Conservation (phyloP, 2,329 filamentous ascomycete species). For the Fusarium sp. region DNA sequence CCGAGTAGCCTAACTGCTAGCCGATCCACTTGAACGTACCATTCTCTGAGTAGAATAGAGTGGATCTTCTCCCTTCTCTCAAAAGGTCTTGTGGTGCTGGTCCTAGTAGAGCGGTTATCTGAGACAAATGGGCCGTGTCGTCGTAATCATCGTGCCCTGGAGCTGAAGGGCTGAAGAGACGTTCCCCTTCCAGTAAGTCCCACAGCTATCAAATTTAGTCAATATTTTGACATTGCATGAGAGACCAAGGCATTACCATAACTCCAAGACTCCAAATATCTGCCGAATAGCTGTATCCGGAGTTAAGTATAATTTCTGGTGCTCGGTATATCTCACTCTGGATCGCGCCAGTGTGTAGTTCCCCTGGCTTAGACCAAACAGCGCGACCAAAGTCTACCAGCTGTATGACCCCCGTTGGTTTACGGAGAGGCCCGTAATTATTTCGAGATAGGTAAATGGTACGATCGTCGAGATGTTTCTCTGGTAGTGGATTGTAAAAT, state of each 20-base stretch:
- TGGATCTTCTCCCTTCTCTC: neutral
- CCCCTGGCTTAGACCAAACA: neutral
- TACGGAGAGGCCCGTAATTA: conserved; percentile 29
- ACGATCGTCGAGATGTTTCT: conserved; percentile 20
- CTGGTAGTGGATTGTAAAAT: conserved; percentile 34
- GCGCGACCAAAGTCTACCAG: conserved; percentile 34
- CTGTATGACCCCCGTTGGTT: conserved; percentile 31
- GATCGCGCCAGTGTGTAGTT: conserved; percentile 19
- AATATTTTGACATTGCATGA: accelerated
- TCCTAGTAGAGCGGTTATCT: conserved; percentile 14
- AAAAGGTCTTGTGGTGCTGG: neutral
- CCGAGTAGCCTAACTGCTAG: too few species aligned
- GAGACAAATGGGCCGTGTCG: conserved; percentile 7
- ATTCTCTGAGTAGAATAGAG: neutral
- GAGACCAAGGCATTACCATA: conserved; percentile 17
- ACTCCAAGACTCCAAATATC: conserved; percentile 43
- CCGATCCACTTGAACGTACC: neutral
- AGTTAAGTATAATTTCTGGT: conserved; percentile 38
- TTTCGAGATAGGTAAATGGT: conserved; percentile 41
- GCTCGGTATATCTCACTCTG: conserved; percentile 32
- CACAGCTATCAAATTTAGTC: conserved; percentile 6
- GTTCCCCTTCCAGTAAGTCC: conserved; percentile 17
- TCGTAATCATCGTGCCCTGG: conserved; percentile 3
- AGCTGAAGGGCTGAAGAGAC: conserved; percentile 5
- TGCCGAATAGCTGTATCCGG: conserved; percentile 26